Conservation (phyloP, 495 filamentous ascomycete genomes). For the Aspergillus heteromorphus region DNA sequence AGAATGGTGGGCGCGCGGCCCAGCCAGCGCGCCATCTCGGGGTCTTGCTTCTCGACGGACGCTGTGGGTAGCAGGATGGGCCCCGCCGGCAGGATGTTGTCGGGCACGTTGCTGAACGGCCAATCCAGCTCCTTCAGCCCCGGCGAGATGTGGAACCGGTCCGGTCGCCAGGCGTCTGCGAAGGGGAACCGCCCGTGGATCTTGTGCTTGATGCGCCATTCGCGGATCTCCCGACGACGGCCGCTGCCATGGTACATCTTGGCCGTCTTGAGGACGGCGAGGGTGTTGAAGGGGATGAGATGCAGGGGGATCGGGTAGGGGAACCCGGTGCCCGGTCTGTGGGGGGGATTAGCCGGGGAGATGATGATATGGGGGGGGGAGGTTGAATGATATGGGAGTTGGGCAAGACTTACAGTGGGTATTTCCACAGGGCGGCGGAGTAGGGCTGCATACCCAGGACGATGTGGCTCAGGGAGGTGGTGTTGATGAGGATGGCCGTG, state of each 20-base stretch:
- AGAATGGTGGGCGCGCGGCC: constrained; percentile 39
- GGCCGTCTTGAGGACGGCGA: constrained; percentile 22
- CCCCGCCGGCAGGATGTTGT: constrained; percentile 44
- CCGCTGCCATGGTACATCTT: constrained; percentile 31
- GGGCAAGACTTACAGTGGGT: constrained; percentile 33
- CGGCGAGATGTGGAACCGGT: constrained; percentile 32
- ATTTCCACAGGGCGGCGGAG: constrained; percentile 35
- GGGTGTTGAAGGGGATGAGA: constrained; percentile 34
- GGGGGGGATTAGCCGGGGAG: background rate
- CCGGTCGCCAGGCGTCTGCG: constrained; percentile 26
- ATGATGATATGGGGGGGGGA: no score
- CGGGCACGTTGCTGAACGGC: constrained; percentile 30
- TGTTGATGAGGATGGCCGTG: constrained; percentile 29
- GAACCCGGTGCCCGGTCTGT: constrained; percentile 41
- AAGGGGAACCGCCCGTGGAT: constrained; percentile 26
- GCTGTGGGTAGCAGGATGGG: constrained; percentile 33
- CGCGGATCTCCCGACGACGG: constrained; percentile 15
- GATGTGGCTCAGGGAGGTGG: constrained; percentile 34
- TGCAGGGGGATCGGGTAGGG: constrained; percentile 41
- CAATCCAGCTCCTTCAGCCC: constrained; percentile 41
- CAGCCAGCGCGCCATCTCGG: constrained; percentile 43
- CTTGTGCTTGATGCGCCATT: constrained; percentile 23
- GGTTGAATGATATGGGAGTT: no score
- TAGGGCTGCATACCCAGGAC: constrained; percentile 35
- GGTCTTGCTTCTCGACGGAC: constrained; percentile 32